These are phyloP conservation scores for Mortierella antarctica DNA, from an alignment of 192 early-diverging fungal species.

Conservation along the genomic window DNA sequence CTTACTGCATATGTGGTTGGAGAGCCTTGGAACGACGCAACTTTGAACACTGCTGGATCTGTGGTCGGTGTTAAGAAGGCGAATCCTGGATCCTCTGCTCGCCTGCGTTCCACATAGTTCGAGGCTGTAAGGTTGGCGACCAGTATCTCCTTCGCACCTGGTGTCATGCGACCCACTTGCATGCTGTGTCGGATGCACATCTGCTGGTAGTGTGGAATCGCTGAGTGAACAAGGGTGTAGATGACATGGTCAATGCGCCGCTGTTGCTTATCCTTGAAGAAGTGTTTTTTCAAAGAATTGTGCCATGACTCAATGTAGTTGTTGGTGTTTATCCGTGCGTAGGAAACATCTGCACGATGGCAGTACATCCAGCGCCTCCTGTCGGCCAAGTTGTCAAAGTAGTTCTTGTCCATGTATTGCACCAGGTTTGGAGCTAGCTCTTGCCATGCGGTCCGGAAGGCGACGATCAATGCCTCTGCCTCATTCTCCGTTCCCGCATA, in stretches of 20 bases:
- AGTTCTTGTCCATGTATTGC: slow-evolving; percentile 7
- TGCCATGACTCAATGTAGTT: slow-evolving; percentile 30
- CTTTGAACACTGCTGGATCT: background rate
- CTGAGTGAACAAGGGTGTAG: slow-evolving; percentile 12
- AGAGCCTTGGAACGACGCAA: background rate
- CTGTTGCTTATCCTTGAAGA: slow-evolving; percentile 21
- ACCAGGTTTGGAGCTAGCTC: background rate
- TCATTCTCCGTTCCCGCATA: background rate
- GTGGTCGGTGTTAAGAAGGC: background rate
- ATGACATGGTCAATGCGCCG: slow-evolving; percentile 11
- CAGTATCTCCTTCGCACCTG: background rate
- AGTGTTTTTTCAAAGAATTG: slow-evolving; percentile 16
- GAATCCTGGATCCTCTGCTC: background rate
- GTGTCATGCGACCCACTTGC: slow-evolving; percentile 11
- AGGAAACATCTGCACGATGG: slow-evolving; percentile 3
- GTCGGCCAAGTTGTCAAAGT: background rate
- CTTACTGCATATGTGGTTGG: background rate
- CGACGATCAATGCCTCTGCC: background rate
- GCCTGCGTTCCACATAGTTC: background rate
- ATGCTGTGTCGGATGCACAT: slow-evolving; percentile 9
- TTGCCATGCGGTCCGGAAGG: slow-evolving; percentile 2
- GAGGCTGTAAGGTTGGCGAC: background rate
- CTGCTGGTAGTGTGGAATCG: slow-evolving; percentile 21
- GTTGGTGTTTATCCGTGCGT: slow-evolving; percentile 10
- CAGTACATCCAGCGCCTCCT: slow-evolving; percentile 11